A percentile compares a stretch with the other conserved stretches of the same genome.
Conservation (phyloP, 2,329 filamentous ascomycete species). For the Aspergillus sclerotialis region DNA sequence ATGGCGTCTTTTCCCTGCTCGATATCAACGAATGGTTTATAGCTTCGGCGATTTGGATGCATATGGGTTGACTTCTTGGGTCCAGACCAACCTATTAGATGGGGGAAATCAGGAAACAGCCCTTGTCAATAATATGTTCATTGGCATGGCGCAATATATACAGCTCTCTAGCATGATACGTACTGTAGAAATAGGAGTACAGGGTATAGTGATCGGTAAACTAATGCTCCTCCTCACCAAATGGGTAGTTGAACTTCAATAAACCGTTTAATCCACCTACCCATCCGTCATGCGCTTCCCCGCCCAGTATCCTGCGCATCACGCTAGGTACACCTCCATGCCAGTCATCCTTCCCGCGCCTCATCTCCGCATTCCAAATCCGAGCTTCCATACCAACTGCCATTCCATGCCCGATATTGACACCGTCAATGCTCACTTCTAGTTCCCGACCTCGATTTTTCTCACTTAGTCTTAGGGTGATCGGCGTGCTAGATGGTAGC, state of each 20-base stretch:
- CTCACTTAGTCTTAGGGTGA: constrained; percentile 73
- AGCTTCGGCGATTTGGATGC: no score
- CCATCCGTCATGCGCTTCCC: constrained; percentile 76
- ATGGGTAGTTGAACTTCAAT: constrained; percentile 96
- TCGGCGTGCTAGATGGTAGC: constrained; percentile 75
- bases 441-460: constrained; percentile 71
- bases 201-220: background rate
- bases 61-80: no score
- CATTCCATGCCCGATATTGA: constrained; percentile 58
- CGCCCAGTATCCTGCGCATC: constrained; percentile 56
- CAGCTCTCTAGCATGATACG: no score
- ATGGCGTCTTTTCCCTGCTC: no score
- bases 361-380: constrained; percentile 79
- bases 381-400: constrained; percentile 75
- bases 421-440: constrained; percentile 73
- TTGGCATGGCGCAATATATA: no score
- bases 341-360: constrained; percentile 47
- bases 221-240: constrained; percentile 58
- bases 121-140: no score
- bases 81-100: no score
- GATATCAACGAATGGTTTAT: no score
- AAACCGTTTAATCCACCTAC: constrained; percentile 88
- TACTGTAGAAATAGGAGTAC: no score
- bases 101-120: no score
- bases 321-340: constrained; percentile 85